These are phyloP conservation scores for Aspergillus sojae DNA, from an alignment of 2,329 filamentous ascomycete species.

Conservation along the genomic window DNA sequence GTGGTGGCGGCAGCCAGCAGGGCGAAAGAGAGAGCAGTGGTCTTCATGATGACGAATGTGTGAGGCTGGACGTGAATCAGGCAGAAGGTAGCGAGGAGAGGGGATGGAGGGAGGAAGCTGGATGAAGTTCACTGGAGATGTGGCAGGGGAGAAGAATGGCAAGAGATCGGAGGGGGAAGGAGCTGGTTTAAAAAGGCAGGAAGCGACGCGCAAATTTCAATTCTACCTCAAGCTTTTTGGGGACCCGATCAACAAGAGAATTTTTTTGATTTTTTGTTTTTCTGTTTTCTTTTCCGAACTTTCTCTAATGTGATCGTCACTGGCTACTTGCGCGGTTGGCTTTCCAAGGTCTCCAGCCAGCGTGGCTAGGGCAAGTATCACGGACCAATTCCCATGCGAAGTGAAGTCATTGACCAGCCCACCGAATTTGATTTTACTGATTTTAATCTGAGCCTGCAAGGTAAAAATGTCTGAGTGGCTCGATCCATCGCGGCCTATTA, in stretches of 20 bases:
- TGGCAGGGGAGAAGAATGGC: background rate
- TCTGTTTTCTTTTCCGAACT: conserved; percentile 3
- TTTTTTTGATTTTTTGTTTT: conserved; percentile 10
- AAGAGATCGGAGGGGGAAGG: conserved; percentile 2
- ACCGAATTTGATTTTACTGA: background rate
- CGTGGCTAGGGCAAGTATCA: conserved; percentile 25
- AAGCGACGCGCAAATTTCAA: background rate
- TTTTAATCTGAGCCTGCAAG: conserved; percentile 10
- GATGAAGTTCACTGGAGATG: background rate
- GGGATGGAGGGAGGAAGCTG: background rate
- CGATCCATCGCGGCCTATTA: conserved; percentile 7
- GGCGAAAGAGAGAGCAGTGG: conserved; percentile 33
- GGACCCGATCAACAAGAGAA: background rate
- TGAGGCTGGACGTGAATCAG: conserved; percentile 1
- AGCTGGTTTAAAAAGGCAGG: conserved; percentile 10
- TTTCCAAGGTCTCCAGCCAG: conserved; percentile 24
- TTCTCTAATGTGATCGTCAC: conserved; percentile 12
- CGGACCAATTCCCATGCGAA: conserved; percentile 12
- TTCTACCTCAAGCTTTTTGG: conserved; percentile 8
- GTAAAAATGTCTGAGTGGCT: background rate
- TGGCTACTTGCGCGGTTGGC: conserved; percentile 2
- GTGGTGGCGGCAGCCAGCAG: conserved; percentile 31
- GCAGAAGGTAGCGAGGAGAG: conserved; percentile 3
- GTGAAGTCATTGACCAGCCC: conserved; percentile 15
- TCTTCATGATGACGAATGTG: conserved; percentile 33